Base-by-base conservation (phyloP, 768 basidiomycete species). In the Lactifluus subvellereus region DNA sequence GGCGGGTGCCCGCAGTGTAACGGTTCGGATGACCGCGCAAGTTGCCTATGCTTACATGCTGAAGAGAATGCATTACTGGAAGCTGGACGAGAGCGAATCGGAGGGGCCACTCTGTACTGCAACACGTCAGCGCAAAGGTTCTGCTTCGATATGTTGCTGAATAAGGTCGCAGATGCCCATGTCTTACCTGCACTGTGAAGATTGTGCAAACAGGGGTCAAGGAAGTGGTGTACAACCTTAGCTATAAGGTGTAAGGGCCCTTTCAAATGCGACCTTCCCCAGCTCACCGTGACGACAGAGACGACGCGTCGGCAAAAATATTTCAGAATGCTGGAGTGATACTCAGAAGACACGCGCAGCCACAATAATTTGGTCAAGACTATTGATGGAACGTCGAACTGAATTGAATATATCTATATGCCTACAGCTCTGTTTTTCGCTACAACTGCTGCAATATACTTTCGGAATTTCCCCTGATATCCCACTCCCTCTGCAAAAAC, bases 61-160 rank as follows among this genome's bases (percentile, higher is more conserved):
- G 97, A 99, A 75, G 97, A 99, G 76, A 99, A 98, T 71, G 97
- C 96, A 0, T 78, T 98, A 14, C 75, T 98, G 2, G 96, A 98
- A 76, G 94, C 94, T 1, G 96, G 97, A 18, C 76, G 92, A 61
- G 97, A 98, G 63, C 79, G 97, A 52, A 82, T 96, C n/a, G 90
- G 78, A 55, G 84, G 86, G 54, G 84, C 91, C 2, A 89, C 91
- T n/a, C 72, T 99, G 14, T 99, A 98, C 72, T 99, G 97, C 81
- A 99, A 99, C 71, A 99, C 97, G 94, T 98, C 63, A 67, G 90
- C 74, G 50, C 37, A 38, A 37, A 3, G 60, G 47, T 35, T 53
- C 57, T 32, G 43, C 35, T 61, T 59, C 32, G 33, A 57, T 59
- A 62, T n/a, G 45, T 54, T 16, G 53, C 55, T 63, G 14, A 49